Evolutionary conservation across 805 yeast genomes (phyloP).

Genomic region (Wickerhamiella shivajii): DNA sequence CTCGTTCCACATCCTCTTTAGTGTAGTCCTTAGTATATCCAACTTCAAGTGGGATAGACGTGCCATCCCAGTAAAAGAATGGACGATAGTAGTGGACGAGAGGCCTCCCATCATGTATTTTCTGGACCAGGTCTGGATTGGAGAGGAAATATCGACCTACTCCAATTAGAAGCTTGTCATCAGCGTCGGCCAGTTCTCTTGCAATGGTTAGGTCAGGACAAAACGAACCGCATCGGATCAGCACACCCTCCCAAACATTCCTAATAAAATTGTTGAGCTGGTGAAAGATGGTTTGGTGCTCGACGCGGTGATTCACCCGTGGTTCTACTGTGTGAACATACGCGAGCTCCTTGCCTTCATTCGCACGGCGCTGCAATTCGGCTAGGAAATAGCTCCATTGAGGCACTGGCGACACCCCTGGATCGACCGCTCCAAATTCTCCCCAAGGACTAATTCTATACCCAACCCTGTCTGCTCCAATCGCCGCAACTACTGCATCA

Average conservation of each 20-base stretch:
- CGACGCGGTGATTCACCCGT: slow-evolving; percentile 22
- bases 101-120: slow-evolving; percentile 30
- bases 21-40: slow-evolving; percentile 26
- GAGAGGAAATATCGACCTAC: slow-evolving; percentile 37
- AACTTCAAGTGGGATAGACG: slow-evolving; percentile 20
- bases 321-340: slow-evolving; percentile 35
- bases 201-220: slow-evolving; percentile 7
- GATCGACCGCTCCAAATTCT: slow-evolving; percentile 21
- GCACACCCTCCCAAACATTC: slow-evolving; percentile 15
- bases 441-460: slow-evolving; percentile 30
- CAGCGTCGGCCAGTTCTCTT: slow-evolving; percentile 10
- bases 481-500: slow-evolving; percentile 26
- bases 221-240: slow-evolving; percentile 16
- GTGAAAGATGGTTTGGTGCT: neutral
- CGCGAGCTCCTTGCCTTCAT: slow-evolving; percentile 28
- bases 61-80: slow-evolving; percentile 30
- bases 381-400: slow-evolving; percentile 30
- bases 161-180: slow-evolving; percentile 25
- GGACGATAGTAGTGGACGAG: slow-evolving; percentile 33
- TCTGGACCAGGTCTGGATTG: slow-evolving; percentile 39
- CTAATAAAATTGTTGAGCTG: slow-evolving; percentile 14
- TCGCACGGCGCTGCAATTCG: slow-evolving; percentile 29
- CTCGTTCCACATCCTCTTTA: too few species aligned
- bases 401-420: slow-evolving; percentile 24
- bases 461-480: slow-evolving; percentile 26